Conservation (phyloP, 2,329 filamentous ascomycete genomes). For the Talaromyces atroroseus region DNA sequence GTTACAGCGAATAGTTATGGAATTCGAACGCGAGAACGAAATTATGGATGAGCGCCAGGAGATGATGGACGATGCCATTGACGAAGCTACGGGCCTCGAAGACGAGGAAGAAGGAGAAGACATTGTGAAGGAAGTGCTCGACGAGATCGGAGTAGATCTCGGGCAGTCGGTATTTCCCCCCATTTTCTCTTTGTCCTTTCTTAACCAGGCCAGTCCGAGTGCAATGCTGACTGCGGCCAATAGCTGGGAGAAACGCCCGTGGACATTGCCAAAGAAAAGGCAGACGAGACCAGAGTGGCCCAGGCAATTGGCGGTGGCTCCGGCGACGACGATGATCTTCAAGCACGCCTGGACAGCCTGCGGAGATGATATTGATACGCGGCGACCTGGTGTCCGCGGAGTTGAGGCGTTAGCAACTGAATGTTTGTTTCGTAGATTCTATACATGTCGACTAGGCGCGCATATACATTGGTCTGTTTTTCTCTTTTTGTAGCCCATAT, state of each 20-base stretch:
- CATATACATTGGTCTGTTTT: neutral
- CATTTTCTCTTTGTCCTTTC: neutral
- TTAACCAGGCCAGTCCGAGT: neutral
- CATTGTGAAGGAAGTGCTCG: constrained; percentile 90
- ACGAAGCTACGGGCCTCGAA: constrained; percentile 86
- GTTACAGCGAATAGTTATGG: constrained; percentile 94
- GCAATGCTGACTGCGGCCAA: constrained; percentile 9
- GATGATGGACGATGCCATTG: constrained; percentile 99
- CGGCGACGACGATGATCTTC: constrained; percentile 77
- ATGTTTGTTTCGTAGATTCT: neutral
- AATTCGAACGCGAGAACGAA: constrained; percentile 97
- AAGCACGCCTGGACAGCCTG: constrained; percentile 86
- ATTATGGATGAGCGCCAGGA: constrained; percentile 99
- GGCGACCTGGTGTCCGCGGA: constrained; percentile 4
- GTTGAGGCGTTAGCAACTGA: neutral
- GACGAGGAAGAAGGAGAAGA: constrained; percentile 96
- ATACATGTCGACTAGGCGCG: neutral
- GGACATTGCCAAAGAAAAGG: constrained; percentile 68
- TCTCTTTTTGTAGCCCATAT: neutral
- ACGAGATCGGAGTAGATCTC: constrained; percentile 93
- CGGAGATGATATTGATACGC: constrained; percentile 43
- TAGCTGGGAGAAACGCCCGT: constrained; percentile 89
- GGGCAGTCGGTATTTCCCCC: constrained; percentile 68
- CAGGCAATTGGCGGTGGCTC: constrained; percentile 65
- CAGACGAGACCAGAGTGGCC: constrained; percentile 71